Conservation (phyloP, 306 rosid genomes). For the Rubus idaeus region DNA sequence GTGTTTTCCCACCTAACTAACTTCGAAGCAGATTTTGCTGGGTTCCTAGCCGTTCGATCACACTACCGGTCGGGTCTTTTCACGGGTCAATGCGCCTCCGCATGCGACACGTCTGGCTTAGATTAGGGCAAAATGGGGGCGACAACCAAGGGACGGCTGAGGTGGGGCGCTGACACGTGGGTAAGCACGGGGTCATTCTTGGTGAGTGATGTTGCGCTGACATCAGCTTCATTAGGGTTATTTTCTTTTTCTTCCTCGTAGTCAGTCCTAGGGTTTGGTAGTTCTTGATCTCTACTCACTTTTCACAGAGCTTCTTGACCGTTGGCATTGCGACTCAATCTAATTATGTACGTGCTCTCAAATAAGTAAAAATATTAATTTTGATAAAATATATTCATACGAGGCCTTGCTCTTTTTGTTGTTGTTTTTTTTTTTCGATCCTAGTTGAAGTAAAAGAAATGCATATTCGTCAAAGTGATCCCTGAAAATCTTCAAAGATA, state of each 20-base stretch:
- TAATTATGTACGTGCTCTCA: too few relatives aligned
- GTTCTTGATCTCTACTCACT: too few relatives aligned
- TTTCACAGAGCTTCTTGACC: too few relatives aligned
- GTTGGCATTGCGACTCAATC: too few relatives aligned
- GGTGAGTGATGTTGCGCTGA: constrained; percentile 7
- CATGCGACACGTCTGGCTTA: constrained; percentile 28
- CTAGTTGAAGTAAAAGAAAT: not conserved
- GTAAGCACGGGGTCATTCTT: not conserved
- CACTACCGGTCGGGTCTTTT: constrained; percentile 43
- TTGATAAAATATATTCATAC: too few relatives aligned
- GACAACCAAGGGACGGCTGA: constrained; percentile 8
- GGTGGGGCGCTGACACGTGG: constrained; percentile 29
- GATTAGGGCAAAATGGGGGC: constrained; percentile 10
- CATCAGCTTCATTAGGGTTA: not conserved
- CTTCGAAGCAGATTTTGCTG: constrained; percentile 4
- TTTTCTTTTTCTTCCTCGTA: not conserved
- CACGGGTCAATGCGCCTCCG: constrained; percentile 28
- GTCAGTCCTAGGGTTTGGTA: not conserved
- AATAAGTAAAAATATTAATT: too few relatives aligned
- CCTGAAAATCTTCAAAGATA: not conserved
- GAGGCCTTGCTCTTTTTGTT: too few relatives aligned
- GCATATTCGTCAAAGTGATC: not conserved
- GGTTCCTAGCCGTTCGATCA: constrained; percentile 35
- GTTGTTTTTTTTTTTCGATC: not conserved
- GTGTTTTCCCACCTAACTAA: not conserved